Evolutionary conservation across 1,284 basidiomycete species (phyloP), one percentile per base, ranked within the genome.

Genomic region (Chalciporus sp.): DNA sequence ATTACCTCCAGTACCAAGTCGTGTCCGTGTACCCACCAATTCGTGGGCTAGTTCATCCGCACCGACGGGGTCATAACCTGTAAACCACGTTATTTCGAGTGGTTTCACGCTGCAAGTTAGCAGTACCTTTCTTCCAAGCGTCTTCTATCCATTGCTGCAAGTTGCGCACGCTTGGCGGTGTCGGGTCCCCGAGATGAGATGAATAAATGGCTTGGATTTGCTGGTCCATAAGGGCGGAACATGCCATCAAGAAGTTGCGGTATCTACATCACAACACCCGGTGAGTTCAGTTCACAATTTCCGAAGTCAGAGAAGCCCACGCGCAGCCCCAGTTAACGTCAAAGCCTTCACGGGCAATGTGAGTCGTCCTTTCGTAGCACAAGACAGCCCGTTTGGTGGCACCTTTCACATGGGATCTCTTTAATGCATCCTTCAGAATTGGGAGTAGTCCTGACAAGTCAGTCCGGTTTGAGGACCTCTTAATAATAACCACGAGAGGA

Each of bases 201-300:
- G 78, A 79, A 65, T 92, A 92, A 53, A 77, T 53, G 0, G 81
- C 79, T 64, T 89, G 86, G 7, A 68, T 54, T 50, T 70, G 66
- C 65, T 92, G 90, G 42, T 78, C 77, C 74, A 90, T 81, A 16
- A 95, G 76, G 6, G 84, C 79, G 1, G 88, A 77, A 58, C 92
- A 92, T 4, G 80, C 76, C 88, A 95, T 95, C 52, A 92, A 62
- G 62, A 88, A 93, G 66, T 94, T 95, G 29, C 92, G 86, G 67
- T 95, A 94, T n/a, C 90, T 92, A 57, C n/a, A 12, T 42, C 16
- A 11, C 6, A 20, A 23, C 28, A 44, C 37, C 19, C 20, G 20
- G 37, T 58, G 26, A 56, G 51, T 27, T 39, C 44, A 37, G 44
- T 51, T 11, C 10, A 45, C 20, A 12, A 16, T n/a, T 46, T 52